Evolutionary conservation across 495 filamentous ascomycete genomes (phyloP), one percentile per base, ranked within the genome.

Genomic region (Penicillium ochrochloron): DNA sequence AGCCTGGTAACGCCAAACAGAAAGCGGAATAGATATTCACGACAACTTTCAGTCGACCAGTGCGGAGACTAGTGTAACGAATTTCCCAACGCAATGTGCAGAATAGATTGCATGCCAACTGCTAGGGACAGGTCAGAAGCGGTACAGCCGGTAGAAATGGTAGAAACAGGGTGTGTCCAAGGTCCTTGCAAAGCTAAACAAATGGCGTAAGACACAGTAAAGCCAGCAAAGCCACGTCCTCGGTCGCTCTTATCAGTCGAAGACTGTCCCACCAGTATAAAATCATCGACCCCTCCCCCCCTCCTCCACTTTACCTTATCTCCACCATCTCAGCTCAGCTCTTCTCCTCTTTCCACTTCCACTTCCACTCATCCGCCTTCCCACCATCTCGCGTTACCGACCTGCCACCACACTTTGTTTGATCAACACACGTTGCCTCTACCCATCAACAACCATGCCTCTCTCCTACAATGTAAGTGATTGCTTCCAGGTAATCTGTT

Each of bases 381-480:
- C 21, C 55, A 56, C 19, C 29, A 56, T 25, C 17, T 21, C 35
- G 9, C 19, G 53, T 35, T 25, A 21, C 17, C 31, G 2, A n/a
- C 37, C 21, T 58, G 21, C 21, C 8, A 41, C 27, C 57, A 58
- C 44, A 33, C 60, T 55, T 29, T 12, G 10, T 27, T 15, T 57
- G 39, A 23, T 59, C 56, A 34, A 52, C 44, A 8, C 31, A 34
- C 57, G 21, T 42, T 39, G n/a, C 29, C 52, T n/a, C 52, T 29
- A 42, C 42, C 29, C 17, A 29, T 39, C 41, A 12, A 6, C 39
- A 73, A 87, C 69, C 63, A 91, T 92, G 89, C 84, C 89, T 84
- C 82, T 87, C 66, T 54, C 51, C 3, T 89, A 84, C 82, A 92
- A 91, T 71, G 89, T 91, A 82, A 55, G 84, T 80, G 50, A 23